Conservation (phyloP, 164 flowering plant genomes). For the Malania oleifera region DNA sequence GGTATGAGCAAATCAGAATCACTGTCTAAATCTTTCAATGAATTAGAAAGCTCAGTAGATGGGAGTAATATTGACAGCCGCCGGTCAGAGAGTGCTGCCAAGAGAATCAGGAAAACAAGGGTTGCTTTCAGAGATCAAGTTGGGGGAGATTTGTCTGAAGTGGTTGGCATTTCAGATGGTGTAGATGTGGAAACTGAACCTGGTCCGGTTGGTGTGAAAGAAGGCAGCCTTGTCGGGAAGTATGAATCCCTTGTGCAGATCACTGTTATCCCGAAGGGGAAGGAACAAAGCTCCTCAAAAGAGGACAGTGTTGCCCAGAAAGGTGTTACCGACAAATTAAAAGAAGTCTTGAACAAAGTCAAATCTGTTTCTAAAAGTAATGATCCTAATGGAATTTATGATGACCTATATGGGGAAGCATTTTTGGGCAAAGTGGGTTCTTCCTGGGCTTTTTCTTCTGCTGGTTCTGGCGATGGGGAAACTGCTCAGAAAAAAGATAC, state of each 20-base stretch:
- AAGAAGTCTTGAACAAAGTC: constrained; percentile 74
- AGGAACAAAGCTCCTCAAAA: constrained; percentile 39
- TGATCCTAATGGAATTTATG: constrained; percentile 72
- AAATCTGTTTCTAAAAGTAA: constrained; percentile 57
- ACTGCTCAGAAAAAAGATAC: not conserved
- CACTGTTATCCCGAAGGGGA: constrained; percentile 83
- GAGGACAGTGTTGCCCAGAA: constrained; percentile 40
- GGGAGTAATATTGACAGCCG: constrained; percentile 21
- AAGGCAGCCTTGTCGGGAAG: constrained; percentile 98
- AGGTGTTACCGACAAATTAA: constrained; percentile 81
- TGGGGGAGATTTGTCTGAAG: constrained; percentile 86
- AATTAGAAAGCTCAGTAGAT: constrained; percentile 16
- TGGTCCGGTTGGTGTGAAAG: constrained; percentile 92
- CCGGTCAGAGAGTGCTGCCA: constrained; percentile 44
- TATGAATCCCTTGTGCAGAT: constrained; percentile 88
- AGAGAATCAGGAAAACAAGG: constrained; percentile 53
- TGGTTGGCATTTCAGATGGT: constrained; percentile 93
- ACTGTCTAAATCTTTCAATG: constrained; percentile 19
- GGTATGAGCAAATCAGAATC: constrained; percentile 42
- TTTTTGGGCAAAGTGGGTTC: constrained; percentile 66
- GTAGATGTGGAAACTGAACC: constrained; percentile 94
- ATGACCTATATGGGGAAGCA: constrained; percentile 86
- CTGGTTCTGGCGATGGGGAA: not conserved
- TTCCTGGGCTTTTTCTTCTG: constrained; percentile 58
- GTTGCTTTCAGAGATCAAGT: constrained; percentile 87